These are phyloP conservation scores for Candida hispaniensis DNA, from an alignment of 805 yeast species.

Conservation along the genomic window DNA sequence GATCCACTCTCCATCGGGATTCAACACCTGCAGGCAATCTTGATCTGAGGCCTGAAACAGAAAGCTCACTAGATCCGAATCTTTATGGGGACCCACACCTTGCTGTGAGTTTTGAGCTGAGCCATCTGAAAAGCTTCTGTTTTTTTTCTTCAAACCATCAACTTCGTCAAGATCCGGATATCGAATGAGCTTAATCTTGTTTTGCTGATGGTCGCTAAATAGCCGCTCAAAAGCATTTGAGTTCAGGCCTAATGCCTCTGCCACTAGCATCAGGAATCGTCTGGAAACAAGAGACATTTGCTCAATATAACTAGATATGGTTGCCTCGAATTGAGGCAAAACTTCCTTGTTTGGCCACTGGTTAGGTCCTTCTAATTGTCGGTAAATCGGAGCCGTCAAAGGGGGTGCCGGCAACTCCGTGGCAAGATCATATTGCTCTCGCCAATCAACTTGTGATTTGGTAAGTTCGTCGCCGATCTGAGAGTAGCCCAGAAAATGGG, in stretches of 20 bases:
- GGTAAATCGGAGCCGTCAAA: constrained; percentile 17
- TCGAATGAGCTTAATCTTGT: constrained; percentile 12
- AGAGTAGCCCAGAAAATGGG: constrained; percentile 12
- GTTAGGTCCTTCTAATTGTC: constrained; percentile 9
- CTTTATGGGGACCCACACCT: constrained; percentile 15
- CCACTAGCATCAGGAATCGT: constrained; percentile 6
- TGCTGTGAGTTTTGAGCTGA: no score
- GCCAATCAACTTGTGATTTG: constrained; percentile 7
- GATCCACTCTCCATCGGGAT: constrained; percentile 10
- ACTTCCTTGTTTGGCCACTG: constrained; percentile 9
- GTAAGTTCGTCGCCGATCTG: constrained; percentile 13
- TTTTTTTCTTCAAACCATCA: background rate
- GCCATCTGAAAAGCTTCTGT: no score
- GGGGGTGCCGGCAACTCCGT: constrained; percentile 20
- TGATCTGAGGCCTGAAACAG: constrained; percentile 7
- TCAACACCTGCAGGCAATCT: constrained; percentile 10
- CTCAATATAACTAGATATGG: constrained; percentile 6
- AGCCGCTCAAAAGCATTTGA: constrained; percentile 4
- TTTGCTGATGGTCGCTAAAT: constrained; percentile 5
- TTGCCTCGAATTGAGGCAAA: constrained; percentile 2
- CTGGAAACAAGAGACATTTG: constrained; percentile 7
- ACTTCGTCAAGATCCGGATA: constrained; percentile 7
- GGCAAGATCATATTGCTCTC: constrained; percentile 16
- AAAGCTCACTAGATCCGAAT: constrained; percentile 9
- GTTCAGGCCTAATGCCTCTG: constrained; percentile 10